A percentile compares a stretch with the other conserved stretches of the same genome.
Conservation (phyloP, 2,329 filamentous ascomycete genomes). For the Cladosporium sp. region DNA sequence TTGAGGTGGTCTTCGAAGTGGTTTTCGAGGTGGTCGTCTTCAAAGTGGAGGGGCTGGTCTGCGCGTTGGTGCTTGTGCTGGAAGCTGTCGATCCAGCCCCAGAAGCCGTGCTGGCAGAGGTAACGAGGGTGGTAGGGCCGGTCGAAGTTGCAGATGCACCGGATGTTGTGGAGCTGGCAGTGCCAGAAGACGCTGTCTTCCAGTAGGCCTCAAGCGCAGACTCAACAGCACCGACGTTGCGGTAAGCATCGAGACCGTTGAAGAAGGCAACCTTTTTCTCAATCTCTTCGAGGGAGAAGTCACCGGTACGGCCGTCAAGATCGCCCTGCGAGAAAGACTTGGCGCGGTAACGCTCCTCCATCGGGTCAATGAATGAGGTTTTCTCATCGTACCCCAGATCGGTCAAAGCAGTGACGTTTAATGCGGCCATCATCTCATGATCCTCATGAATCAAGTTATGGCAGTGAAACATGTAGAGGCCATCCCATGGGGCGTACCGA, state of each 20-base stretch:
- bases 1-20: not conserved
- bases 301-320: constrained; percentile 8
- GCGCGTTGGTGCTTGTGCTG: not conserved
- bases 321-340: constrained; percentile 19
- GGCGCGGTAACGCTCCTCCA: constrained; percentile 17
- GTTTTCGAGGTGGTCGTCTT: not conserved
- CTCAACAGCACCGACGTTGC: constrained; percentile 22
- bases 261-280: constrained; percentile 28
- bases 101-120: not conserved
- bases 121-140: not conserved
- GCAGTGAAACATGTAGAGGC: constrained; percentile 42
- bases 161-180: not conserved
- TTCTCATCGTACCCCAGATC: constrained; percentile 27
- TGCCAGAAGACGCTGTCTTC: constrained; percentile 6
- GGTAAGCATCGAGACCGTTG: constrained; percentile 29
- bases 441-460: constrained; percentile 43
- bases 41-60: not conserved
- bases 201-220: constrained; percentile 27
- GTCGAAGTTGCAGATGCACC: not conserved
- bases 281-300: constrained; percentile 21
- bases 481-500: constrained; percentile 48
- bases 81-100: not conserved
- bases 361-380: constrained; percentile 22
- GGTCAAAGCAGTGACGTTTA: constrained; percentile 36
- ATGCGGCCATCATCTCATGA: constrained; percentile 39